Conservation (phyloP, 2,329 filamentous ascomycete species). For the Stachybotrys echinatus region DNA sequence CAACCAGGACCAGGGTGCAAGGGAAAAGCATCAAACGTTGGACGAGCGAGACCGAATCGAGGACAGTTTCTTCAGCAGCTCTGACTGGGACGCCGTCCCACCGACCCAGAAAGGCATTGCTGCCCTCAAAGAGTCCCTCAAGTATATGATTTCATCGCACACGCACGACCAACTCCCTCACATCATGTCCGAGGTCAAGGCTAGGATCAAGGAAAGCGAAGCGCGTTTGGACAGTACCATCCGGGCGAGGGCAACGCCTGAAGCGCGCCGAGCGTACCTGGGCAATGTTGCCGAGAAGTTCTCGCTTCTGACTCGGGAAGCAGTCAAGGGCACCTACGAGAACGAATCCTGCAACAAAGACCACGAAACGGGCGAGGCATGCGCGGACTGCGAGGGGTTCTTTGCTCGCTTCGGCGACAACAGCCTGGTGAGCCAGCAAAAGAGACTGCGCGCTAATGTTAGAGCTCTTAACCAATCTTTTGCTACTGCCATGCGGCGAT, state of each 20-base stretch:
- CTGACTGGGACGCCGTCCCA: neutral
- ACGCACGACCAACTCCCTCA: neutral
- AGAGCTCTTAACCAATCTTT: neutral
- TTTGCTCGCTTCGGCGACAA: neutral
- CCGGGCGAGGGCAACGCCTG: neutral
- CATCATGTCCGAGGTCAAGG: neutral
- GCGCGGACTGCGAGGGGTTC: neutral
- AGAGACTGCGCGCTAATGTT: neutral
- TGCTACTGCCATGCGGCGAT: neutral
- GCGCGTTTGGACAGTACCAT: neutral
- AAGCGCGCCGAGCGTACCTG: neutral
- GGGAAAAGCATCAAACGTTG: neutral
- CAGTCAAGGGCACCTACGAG: neutral
- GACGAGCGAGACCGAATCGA: neutral
- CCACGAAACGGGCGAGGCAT: neutral
- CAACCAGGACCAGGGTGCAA: neutral
- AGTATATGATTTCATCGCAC: neutral
- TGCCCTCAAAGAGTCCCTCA: neutral
- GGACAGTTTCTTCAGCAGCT: neutral
- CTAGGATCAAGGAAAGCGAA: neutral
- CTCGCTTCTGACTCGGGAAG: neutral
- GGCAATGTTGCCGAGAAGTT: neutral
- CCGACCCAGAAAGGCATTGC: neutral
- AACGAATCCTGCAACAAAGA: neutral
- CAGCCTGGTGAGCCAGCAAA: neutral